Base-by-base conservation (phyloP, 495 filamentous ascomycete species). In the Hypoxylon cercidicola region DNA sequence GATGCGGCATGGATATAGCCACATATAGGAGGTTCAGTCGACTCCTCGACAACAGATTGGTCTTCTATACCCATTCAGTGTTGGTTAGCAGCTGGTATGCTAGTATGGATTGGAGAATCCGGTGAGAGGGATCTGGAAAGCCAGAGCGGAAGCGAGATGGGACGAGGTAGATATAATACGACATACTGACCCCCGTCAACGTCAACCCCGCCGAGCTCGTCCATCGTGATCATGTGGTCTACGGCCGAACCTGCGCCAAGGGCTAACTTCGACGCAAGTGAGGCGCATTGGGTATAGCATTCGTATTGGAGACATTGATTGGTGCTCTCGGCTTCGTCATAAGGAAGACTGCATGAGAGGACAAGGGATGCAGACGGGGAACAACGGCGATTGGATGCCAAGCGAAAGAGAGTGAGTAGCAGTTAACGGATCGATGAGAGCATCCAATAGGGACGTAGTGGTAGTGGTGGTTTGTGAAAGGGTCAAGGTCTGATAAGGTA, bases 21-120 rank as follows among this genome's bases (percentile, higher is more conserved):
- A 77, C 78, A 72, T 80, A 80, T 80, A 80, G 78, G 78, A 77
- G 78, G 78, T 70, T 80, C 78, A 74, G 78, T 78, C 78, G 78
- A 78, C 73, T 73, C 78, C 77, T 80, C 78, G 77, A 79, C 78
- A 70, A 69, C 70, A 70, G 70, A 63, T 55, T 76, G 76, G 67
- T 72, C 78, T 76, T 77, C 78, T 78, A 76, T 77, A 73, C 78
- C 78, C 78, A 80, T 80, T 80, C 78, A 80, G 69, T 72, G 55
- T 69, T 46, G 37, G 51, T 64, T 46, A 60, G 48, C 46, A 56
- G 59, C 13, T 44, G 23, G 45, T 51, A 37, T 62, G 60, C 15
- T 49, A 16, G 28, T 35, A 18, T 46, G 16, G 50, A 55, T 30
- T 16, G 35, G 35, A 48, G 30, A 60, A 54, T 62, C 51, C 49